phyloP scores from a whole-genome alignment of 2,329 filamentous ascomycete species.

The Aspergillus sp. region DNA sequence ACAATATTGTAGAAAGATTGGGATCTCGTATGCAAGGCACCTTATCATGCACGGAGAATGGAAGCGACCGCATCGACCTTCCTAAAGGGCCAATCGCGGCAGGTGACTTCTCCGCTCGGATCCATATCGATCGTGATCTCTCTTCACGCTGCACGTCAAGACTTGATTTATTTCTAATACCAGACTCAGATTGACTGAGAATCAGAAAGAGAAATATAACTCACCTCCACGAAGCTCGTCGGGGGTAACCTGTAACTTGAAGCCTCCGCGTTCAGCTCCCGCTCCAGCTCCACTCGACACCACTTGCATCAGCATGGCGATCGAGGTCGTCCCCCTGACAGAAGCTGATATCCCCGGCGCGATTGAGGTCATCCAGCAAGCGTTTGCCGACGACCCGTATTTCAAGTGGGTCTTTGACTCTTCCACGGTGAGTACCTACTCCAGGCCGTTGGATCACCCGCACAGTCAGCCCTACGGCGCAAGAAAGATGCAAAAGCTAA shows the following conservation, averaged over 20 bases:
- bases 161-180: no score
- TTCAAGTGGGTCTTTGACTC: slow-evolving; percentile 65
- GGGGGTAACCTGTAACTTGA: no score
- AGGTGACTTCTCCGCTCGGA: neutral
- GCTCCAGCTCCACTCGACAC: neutral
- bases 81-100: neutral
- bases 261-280: neutral
- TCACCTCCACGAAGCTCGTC: no score
- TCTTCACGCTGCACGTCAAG: no score
- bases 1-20: no score
- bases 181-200: no score
- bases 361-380: slow-evolving; percentile 64
- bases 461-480: neutral
- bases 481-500: neutral
- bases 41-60: neutral
- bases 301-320: slow-evolving; percentile 39
- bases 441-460: neutral
- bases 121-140: neutral
- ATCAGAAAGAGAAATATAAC: no score
- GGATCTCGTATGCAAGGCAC: neutral
- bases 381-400: slow-evolving; percentile 67
- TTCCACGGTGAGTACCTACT: slow-evolving; percentile 52
- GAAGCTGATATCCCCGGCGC: slow-evolving; percentile 63
- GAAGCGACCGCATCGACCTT: neutral
- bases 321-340: slow-evolving; percentile 57